phyloP scores from a whole-genome alignment of 257 asterid species.

The Paraleonurus japonicus region DNA sequence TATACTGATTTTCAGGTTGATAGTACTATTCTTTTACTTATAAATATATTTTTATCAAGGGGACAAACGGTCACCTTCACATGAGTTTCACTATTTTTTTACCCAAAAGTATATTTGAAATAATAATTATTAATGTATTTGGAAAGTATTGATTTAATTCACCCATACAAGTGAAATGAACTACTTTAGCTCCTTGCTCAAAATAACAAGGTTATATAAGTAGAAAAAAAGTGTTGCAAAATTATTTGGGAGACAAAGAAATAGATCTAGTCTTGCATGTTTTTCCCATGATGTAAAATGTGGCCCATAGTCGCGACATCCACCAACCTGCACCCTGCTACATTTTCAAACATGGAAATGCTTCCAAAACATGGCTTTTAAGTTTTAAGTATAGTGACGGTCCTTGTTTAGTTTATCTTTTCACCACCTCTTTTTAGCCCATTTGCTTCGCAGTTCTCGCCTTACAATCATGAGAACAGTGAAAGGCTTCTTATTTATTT shows the following conservation, averaged over 20 bases:
- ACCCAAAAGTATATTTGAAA: neutral
- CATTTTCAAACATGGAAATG: neutral
- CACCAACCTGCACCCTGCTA: neutral
- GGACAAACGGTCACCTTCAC: neutral
- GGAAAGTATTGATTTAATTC: neutral
- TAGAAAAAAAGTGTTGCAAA: neutral
- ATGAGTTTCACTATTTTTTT: neutral
- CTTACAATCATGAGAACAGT: no score
- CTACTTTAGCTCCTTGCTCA: neutral
- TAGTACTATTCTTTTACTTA: neutral
- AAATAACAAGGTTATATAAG: neutral
- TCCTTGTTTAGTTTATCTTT: neutral
- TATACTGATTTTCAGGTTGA: neutral
- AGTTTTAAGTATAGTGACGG: neutral
- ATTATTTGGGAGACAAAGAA: neutral
- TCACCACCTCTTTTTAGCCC: no score
- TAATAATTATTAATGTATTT: neutral
- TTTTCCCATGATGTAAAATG: neutral
- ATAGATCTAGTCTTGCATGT: neutral
- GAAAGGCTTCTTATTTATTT: no score
- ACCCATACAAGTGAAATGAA: neutral
- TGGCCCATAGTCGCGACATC: neutral
- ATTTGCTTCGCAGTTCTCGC: no score
- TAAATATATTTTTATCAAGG: neutral
- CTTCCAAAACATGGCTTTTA: neutral